Base-by-base conservation (phyloP, 2,329 filamentous ascomycete species). In the Epichloe gansuensis region DNA sequence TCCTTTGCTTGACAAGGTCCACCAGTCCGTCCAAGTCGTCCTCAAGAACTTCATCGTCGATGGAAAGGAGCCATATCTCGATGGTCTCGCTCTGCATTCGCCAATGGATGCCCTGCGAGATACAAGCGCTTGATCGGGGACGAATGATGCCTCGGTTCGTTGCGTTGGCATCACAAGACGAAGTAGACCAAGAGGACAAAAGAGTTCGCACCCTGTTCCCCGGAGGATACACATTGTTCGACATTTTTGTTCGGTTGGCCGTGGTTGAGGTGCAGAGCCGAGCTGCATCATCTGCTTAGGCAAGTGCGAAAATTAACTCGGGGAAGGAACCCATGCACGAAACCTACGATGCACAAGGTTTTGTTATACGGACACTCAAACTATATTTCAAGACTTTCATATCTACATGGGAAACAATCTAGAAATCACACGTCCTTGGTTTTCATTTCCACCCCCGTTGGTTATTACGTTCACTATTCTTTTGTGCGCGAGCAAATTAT, bases 21-120 rank as follows among this genome's bases (percentile, higher is more conserved):
- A 77, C 58, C 71, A 78, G 41, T 90, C 86, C 0, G 72, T 93
- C 41, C 71, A 74, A 74, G 44, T 82, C 78, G 1, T 91, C 86
- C 72, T 91, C 7, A 57, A 65, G 3, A 83, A 86, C 63, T 78
- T 91, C 52, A 69, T 71, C n/a, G 65, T 72, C 3, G 59, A 67
- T 11, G 65, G 59, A 23, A 53, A 62, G 15, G 61, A 64, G 43
- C 58, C 68, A 2, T 80, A 79, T 77, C 65, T 95, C 74, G 59
- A 94, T 81, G 58, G 88, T 78, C 57, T 93, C 71, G 57, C 96
- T 80, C 71, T 93, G 73, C 72, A 93, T 80, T 61, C 85, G 73
- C 61, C 77, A 28, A 66, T 76, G 48, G 59, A 67, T 23, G 67
- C 64, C 8, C 58, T 71, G 53, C 54, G 9, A 62, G 63, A 13